Evolutionary conservation across 352 stramenopile genomes (phyloP).

Genomic region (Pythium brassicae): DNA sequence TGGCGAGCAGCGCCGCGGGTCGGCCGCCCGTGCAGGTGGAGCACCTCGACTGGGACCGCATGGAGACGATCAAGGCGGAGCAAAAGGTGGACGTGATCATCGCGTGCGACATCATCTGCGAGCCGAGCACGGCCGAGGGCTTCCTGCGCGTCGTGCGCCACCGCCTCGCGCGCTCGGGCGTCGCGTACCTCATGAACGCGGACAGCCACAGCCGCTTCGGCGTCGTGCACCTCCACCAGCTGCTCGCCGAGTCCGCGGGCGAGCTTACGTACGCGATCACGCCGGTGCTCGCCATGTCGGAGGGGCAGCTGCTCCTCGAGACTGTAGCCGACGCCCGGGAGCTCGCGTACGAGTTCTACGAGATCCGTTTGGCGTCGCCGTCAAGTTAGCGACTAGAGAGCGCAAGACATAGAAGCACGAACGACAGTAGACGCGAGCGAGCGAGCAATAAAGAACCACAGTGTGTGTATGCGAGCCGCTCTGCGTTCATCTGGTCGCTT

Average conservation of each 20-base stretch:
- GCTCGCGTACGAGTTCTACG: slow-evolving; percentile 85
- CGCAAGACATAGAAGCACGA: background rate
- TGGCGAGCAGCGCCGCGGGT: slow-evolving; percentile 1
- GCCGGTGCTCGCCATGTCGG: slow-evolving; percentile 47
- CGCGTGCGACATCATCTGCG: slow-evolving; percentile 85
- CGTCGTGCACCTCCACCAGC: slow-evolving; percentile 62
- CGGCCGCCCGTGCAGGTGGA: slow-evolving; percentile 55
- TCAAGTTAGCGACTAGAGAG: background rate
- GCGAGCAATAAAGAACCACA: background rate
- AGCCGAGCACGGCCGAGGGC: slow-evolving; percentile 82
- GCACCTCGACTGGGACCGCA: slow-evolving; percentile 72
- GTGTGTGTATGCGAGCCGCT: background rate
- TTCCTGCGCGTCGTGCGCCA: slow-evolving; percentile 74
- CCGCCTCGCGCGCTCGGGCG: slow-evolving; percentile 40
- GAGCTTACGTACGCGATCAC: slow-evolving; percentile 74
- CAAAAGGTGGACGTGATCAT: slow-evolving; percentile 78
- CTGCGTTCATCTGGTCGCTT: too few species aligned
- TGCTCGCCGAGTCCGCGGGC: slow-evolving; percentile 38
- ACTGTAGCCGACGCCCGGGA: slow-evolving; percentile 72
- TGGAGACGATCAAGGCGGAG: slow-evolving; percentile 53
- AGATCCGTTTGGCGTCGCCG: slow-evolving; percentile 48
- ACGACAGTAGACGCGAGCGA: background rate
- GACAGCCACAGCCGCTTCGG: slow-evolving; percentile 85
- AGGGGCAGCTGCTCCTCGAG: slow-evolving; percentile 63
- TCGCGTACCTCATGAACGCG: slow-evolving; percentile 86